Evolutionary conservation across 129 eudicot species (phyloP).

Genomic region (Flaveria sonorensis): DNA sequence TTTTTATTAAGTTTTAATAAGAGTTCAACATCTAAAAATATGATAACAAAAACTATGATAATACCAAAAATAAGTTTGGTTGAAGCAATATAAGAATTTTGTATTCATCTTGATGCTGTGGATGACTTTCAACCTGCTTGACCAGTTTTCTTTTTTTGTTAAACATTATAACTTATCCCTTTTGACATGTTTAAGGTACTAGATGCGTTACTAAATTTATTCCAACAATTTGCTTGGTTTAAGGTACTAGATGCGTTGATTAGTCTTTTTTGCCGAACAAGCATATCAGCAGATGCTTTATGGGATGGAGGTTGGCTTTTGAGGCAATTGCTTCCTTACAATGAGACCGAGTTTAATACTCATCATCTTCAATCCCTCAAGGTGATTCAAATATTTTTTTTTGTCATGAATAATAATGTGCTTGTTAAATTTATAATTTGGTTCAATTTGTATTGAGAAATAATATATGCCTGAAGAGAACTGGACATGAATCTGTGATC

Average conservation of each 20-base stretch:
- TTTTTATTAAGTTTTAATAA: neutral
- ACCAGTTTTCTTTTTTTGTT: neutral
- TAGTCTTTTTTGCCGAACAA: constrained; percentile 82
- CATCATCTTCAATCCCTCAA: constrained; percentile 65
- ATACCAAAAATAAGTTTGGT: neutral
- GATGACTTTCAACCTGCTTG: neutral
- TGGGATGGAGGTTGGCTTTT: constrained; percentile 99
- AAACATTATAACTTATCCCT: neutral
- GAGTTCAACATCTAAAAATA: neutral
- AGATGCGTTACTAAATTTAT: constrained; percentile 38
- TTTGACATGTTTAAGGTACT: constrained; percentile 60
- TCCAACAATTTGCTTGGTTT: constrained; percentile 19
- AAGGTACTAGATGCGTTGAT: constrained; percentile 96
- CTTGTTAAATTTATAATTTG: neutral
- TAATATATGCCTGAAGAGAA: constrained; percentile 4
- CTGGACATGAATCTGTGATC: constrained; percentile 20
- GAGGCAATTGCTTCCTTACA: constrained; percentile 90
- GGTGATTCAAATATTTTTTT: constrained; percentile 39
- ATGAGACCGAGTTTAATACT: constrained; percentile 74
- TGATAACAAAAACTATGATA: neutral
- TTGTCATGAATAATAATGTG: neutral
- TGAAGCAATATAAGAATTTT: neutral
- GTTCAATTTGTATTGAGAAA: constrained; percentile 10
- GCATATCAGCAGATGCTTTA: constrained; percentile 85
- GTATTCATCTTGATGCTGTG: neutral